phyloP scores from a whole-genome alignment of 345 rosid species.

The Eutrema heterophyllum region DNA sequence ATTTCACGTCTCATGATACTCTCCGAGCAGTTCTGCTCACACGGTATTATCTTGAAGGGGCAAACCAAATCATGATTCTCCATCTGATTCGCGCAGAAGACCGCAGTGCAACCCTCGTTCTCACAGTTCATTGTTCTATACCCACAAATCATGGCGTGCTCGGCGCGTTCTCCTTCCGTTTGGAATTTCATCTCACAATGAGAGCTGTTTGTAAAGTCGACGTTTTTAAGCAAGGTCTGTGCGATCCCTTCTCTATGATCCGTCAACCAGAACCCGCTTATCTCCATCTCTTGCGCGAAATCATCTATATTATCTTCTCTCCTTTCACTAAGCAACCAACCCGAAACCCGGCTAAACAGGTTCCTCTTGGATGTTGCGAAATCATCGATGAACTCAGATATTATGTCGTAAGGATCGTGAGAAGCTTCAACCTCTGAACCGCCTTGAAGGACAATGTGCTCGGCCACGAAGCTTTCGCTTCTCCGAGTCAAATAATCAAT shows the following conservation, averaged over 20 bases:
- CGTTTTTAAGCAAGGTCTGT: constrained; percentile 61
- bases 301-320: constrained; percentile 91
- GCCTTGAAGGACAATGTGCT: constrained; percentile 54
- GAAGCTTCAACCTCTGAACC: constrained; percentile 43
- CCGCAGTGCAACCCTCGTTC: constrained; percentile 62
- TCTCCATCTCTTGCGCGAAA: constrained; percentile 79
- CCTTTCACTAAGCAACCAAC: constrained; percentile 78
- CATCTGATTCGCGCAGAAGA: constrained; percentile 48
- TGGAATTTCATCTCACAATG: constrained; percentile 67
- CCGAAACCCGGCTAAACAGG: constrained; percentile 69
- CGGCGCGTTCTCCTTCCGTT: constrained; percentile 44
- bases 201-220: constrained; percentile 58
- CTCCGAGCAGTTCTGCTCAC: constrained; percentile 73
- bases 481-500: constrained; percentile 55
- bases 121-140: constrained; percentile 59
- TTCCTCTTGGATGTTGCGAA: constrained; percentile 68
- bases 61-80: constrained; percentile 69
- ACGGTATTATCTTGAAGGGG: constrained; percentile 75
- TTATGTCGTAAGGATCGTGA: constrained; percentile 66
- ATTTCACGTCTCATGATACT: constrained; percentile 70
- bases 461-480: constrained; percentile 77
- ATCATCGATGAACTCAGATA: constrained; percentile 66
- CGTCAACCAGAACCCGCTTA: constrained; percentile 66
- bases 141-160: constrained; percentile 45
- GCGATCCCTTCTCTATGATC: constrained; percentile 58